Evolutionary conservation across 2,329 filamentous ascomycete species (phyloP).

Genomic region (Botrytis sinoallii): DNA sequence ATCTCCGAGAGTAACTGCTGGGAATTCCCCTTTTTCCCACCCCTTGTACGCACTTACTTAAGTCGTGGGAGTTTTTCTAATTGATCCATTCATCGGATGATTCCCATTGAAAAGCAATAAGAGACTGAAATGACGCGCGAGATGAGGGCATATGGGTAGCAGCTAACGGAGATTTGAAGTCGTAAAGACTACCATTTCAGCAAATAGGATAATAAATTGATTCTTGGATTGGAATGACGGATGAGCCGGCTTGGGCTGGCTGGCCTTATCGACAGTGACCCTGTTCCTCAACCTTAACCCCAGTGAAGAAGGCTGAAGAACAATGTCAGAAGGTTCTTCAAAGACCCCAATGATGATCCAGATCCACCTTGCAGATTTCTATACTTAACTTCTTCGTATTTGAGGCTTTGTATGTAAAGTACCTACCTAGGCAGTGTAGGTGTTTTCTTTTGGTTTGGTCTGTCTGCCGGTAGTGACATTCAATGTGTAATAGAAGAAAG

Average conservation of each 20-base stretch:
- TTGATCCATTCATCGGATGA: slow-evolving; percentile 1
- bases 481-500: neutral
- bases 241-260: neutral
- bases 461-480: neutral
- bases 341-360: slow-evolving; percentile 24
- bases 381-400: neutral
- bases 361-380: slow-evolving; percentile 12
- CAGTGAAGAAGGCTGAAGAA: slow-evolving; percentile 20
- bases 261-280: slow-evolving; percentile 3
- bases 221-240: neutral
- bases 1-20: slow-evolving; percentile 12
- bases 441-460: neutral
- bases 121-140: slow-evolving; percentile 9
- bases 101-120: neutral
- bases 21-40: slow-evolving; percentile 1
- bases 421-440: neutral
- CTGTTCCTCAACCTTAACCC: slow-evolving; percentile 7
- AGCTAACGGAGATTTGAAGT: slow-evolving; percentile 1
- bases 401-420: neutral
- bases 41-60: slow-evolving; percentile 3
- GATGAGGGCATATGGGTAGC: neutral
- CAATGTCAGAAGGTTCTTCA: slow-evolving; percentile 4
- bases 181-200: neutral
- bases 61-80: neutral
- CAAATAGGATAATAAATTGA: neutral